Evolutionary conservation across 2,329 filamentous ascomycete species (phyloP), one percentile per base, ranked within the genome.

Genomic region (Hymenoscyphus linearis): DNA sequence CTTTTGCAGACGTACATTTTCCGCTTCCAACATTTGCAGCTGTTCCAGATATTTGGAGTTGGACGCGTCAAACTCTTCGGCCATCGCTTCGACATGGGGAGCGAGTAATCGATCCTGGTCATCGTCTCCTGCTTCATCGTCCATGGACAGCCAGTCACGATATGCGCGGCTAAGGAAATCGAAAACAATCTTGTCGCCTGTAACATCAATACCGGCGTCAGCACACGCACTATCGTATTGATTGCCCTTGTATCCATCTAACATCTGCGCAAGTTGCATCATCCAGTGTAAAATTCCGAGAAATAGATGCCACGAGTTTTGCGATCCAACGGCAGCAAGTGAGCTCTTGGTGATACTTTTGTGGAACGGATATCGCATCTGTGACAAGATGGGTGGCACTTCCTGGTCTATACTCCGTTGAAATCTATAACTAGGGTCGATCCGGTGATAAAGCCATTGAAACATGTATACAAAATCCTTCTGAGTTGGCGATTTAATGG

Each of bases 391-490:
- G 0, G 92, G 88, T 13, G 93, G 93, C 0, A 98, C 93, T 74
- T 99, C 96, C 60, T 93, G 89, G 73, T 98, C 95, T 70, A 98
- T 96, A 57, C 88, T 90, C 75, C 97, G 97, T 70, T 93, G 87
- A 71, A 99, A 98, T 37, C 88, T 86, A 74, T 98, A 96, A 69
- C 88, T 90, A 0, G 95, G 95, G 72, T 99, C 95, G 72, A 99
- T 96, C 61, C 92, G 89, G 71, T 92, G 91, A 75, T 99, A 99
- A 3, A 99, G 80, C 90, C 93, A 99, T 71, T 98, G 92, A 72
- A 99, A 99, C 82, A 99, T 96, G 75, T 85, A 89, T 71, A 96
- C 95, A 78, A 99, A 99, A 74, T 99, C 95, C 73, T 99, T 99
- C 69, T 98, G 93, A 0, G 93, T 99, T 0, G 95, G 96, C 52